These are phyloP conservation scores for Neopestalotiopsis sp. DNA, from an alignment of 2,329 filamentous ascomycete genomes.

Conservation along the genomic window DNA sequence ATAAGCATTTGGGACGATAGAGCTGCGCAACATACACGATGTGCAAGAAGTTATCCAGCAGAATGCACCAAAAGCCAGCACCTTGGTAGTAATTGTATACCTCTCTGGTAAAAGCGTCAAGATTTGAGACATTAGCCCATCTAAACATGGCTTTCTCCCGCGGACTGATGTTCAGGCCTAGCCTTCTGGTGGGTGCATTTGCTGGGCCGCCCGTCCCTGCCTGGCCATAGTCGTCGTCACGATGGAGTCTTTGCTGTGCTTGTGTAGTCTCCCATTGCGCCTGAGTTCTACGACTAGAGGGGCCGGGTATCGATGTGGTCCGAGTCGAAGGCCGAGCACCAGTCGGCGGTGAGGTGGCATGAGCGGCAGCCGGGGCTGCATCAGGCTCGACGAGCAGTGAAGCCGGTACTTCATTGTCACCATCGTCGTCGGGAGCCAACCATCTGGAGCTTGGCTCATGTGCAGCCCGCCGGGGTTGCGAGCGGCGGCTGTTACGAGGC, in stretches of 20 bases:
- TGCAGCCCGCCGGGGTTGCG: constrained; percentile 19
- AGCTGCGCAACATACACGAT: constrained; percentile 64
- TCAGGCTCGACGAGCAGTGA: constrained; percentile 65
- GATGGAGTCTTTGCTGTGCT: constrained; percentile 56
- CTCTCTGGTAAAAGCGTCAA: constrained; percentile 84
- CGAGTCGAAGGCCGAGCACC: constrained; percentile 32
- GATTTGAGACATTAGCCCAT: constrained; percentile 89
- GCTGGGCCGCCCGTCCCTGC: constrained; percentile 22
- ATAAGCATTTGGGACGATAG: background rate
- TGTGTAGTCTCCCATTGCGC: constrained; percentile 62
- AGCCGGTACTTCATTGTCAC: constrained; percentile 66
- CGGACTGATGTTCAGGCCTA: constrained; percentile 37
- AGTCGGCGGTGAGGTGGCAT: constrained; percentile 31
- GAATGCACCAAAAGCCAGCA: constrained; percentile 84
- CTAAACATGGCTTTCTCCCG: constrained; percentile 87
- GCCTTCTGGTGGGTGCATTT: constrained; percentile 27
- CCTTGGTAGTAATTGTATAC: constrained; percentile 88
- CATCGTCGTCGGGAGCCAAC: constrained; percentile 37
- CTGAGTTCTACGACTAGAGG: constrained; percentile 49
- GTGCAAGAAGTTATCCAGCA: constrained; percentile 74
- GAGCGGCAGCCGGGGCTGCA: constrained; percentile 23
- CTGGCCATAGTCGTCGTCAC: constrained; percentile 38
- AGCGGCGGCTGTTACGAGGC: constrained; percentile 24
- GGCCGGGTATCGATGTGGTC: constrained; percentile 40
- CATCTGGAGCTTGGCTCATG: constrained; percentile 33